Evolutionary conservation across 495 filamentous ascomycete genomes (phyloP).

Genomic region (Xeromyces bisporus): DNA sequence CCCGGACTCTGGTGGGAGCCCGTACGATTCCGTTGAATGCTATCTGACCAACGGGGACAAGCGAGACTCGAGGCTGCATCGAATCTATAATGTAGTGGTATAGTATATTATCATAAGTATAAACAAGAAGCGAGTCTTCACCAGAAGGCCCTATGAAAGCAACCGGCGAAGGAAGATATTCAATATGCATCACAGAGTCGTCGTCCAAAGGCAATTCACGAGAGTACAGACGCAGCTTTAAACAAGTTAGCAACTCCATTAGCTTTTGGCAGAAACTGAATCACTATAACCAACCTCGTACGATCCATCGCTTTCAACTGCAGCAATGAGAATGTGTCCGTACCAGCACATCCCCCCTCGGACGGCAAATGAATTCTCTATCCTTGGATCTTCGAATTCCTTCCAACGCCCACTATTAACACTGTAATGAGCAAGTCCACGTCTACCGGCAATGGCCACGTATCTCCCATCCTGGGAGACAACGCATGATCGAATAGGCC

Average conservation of each 20-base stretch:
- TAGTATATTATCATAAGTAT: constrained; percentile 90
- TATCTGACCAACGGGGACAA: constrained; percentile 89
- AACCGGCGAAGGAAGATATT: constrained; percentile 66
- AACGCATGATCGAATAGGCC: constrained; percentile 74
- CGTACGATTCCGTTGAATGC: constrained; percentile 92
- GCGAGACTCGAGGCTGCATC: constrained; percentile 47
- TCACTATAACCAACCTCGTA: constrained; percentile 42
- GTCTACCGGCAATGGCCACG: constrained; percentile 80
- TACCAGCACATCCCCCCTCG: constrained; percentile 98
- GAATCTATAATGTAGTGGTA: constrained; percentile 83
- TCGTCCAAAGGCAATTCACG: constrained; percentile 67
- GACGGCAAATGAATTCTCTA: constrained; percentile 81
- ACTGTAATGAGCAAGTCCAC: constrained; percentile 91
- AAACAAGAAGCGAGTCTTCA: constrained; percentile 87
- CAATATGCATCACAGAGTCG: constrained; percentile 49
- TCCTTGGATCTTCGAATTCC: constrained; percentile 62
- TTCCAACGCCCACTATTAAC: constrained; percentile 92
- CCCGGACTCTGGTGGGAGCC: constrained; percentile 78
- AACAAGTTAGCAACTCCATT: constrained; percentile 4
- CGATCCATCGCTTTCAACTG: constrained; percentile 68
- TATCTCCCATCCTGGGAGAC: constrained; percentile 88
- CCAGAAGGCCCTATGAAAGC: constrained; percentile 77
- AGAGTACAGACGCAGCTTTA: constrained; percentile 71
- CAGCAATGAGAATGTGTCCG: constrained; percentile 85
- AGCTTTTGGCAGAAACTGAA: not conserved